These are phyloP conservation scores for Corynespora cassiicola DNA, from an alignment of 2,329 filamentous ascomycete species.

Conservation along the genomic window DNA sequence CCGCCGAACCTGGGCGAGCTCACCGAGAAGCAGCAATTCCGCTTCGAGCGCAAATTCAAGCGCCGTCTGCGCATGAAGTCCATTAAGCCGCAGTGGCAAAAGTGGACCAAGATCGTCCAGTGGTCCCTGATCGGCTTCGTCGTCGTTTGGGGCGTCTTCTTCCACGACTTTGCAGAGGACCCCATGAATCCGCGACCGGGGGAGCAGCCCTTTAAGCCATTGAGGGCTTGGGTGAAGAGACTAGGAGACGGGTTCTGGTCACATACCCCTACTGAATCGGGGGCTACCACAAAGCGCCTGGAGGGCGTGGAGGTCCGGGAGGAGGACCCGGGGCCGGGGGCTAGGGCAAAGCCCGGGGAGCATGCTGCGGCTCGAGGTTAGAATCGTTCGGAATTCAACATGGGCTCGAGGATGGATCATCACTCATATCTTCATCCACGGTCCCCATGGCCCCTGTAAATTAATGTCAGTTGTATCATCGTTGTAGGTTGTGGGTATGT, in stretches of 20 bases:
- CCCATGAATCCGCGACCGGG: constrained; percentile 39
- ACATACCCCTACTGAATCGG: constrained; percentile 25
- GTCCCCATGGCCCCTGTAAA: too few species aligned
- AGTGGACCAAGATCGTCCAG: constrained; percentile 70
- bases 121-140: constrained; percentile 55
- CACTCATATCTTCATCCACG: too few species aligned
- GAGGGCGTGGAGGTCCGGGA: background rate
- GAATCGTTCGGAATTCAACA: too few species aligned
- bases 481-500: too few species aligned
- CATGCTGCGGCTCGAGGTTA: background rate
- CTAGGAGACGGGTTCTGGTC: constrained; percentile 35
- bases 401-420: too few species aligned
- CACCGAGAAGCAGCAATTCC: constrained; percentile 74
- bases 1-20: constrained; percentile 77
- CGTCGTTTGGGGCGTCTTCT: constrained; percentile 64
- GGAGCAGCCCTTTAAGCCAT: constrained; percentile 36
- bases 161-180: constrained; percentile 61
- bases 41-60: constrained; percentile 80
- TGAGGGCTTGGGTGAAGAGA: constrained; percentile 34
- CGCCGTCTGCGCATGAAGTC: constrained; percentile 69
- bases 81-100: constrained; percentile 69
- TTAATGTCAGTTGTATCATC: too few species aligned
- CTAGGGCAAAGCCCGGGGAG: background rate
- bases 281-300: background rate
- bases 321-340: constrained; percentile 11